Conservation (phyloP, 805 yeast species). For the Yamadazyma insecticola region DNA sequence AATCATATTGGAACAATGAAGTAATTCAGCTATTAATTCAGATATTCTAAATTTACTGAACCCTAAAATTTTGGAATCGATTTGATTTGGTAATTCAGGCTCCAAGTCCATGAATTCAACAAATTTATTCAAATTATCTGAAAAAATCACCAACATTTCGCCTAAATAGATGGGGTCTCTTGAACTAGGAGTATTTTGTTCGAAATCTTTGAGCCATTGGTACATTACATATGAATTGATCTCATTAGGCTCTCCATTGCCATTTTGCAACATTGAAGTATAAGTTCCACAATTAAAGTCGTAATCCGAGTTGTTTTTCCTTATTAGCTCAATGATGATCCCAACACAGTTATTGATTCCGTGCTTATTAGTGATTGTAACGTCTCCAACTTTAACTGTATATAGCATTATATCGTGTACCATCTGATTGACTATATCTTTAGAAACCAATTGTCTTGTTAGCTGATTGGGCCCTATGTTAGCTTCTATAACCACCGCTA, state of each 20-base stretch:
- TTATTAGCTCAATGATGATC: constrained; percentile 85
- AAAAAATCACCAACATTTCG: constrained; percentile 70
- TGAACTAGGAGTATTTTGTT: constrained; percentile 87
- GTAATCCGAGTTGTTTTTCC: constrained; percentile 95
- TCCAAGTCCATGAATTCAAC: constrained; percentile 51
- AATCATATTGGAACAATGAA: constrained; percentile 98
- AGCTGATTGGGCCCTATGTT: constrained; percentile 95
- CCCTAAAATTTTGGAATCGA: constrained; percentile 56
- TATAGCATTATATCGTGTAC: constrained; percentile 67
- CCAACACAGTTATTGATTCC: constrained; percentile 94
- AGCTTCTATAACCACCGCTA: constrained; percentile 78
- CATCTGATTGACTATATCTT: constrained; percentile 58
- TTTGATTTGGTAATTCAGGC: constrained; percentile 17
- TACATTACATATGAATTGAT: constrained; percentile 39
- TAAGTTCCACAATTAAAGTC: constrained; percentile 83
- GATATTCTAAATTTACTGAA: constrained; percentile 87
- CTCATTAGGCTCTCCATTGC: constrained; percentile 29
- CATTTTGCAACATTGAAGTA: constrained; percentile 48
- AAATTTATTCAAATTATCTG: constrained; percentile 68
- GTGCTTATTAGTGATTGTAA: constrained; percentile 55
- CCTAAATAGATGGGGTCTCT: constrained; percentile 94
- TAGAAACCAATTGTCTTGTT: constrained; percentile 84
- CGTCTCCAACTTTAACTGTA: constrained; percentile 11
- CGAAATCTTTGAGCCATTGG: constrained; percentile 46
- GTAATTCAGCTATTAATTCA: constrained; percentile 87